phyloP scores from a whole-genome alignment of 768 basidiomycete species.

The Xerocomus spinulosus region DNA sequence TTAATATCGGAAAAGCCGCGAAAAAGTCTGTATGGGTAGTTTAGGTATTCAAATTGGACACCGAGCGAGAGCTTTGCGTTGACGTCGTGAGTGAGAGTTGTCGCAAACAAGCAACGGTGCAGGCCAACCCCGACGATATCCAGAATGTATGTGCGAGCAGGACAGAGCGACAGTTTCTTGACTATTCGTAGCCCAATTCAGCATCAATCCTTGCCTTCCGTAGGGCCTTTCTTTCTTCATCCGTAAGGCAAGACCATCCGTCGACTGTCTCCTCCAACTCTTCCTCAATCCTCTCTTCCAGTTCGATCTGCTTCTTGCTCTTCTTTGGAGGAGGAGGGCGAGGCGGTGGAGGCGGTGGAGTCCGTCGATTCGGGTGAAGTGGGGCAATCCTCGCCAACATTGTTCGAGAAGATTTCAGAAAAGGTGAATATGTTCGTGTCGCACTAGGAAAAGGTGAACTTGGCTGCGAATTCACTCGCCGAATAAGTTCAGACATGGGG shows the following conservation, averaged over 20 bases:
- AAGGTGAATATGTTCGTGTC: slow-evolving; percentile 52
- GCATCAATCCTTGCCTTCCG: slow-evolving; percentile 57
- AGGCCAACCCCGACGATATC: not conserved
- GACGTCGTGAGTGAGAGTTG: not conserved
- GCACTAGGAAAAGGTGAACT: slow-evolving; percentile 44
- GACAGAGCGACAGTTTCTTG: not conserved
- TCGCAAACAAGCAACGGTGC: not conserved
- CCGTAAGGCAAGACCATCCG: slow-evolving; percentile 47
- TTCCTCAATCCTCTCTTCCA: slow-evolving; percentile 78
- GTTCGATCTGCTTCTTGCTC: slow-evolving; percentile 71
- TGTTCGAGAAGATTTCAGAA: slow-evolving; percentile 58
- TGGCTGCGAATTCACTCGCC: slow-evolving; percentile 62
- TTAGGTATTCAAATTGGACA: too few relatives aligned
- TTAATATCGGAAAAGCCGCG: too few relatives aligned
- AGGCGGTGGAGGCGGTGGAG: slow-evolving; percentile 70
- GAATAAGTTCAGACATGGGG: slow-evolving; percentile 73
- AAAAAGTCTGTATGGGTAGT: too few relatives aligned
- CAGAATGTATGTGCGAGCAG: not conserved
- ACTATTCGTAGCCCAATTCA: slow-evolving; percentile 56
- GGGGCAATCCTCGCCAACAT: slow-evolving; percentile 68
- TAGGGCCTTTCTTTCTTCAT: slow-evolving; percentile 46
- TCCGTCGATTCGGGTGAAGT: slow-evolving; percentile 65
- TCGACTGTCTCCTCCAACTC: slow-evolving; percentile 71
- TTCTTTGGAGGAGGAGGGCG: slow-evolving; percentile 70
- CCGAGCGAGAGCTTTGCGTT: too few relatives aligned